Evolutionary conservation across 371 early-diverging fungal species (phyloP).

Genomic region (Syncephalis fuscata): DNA sequence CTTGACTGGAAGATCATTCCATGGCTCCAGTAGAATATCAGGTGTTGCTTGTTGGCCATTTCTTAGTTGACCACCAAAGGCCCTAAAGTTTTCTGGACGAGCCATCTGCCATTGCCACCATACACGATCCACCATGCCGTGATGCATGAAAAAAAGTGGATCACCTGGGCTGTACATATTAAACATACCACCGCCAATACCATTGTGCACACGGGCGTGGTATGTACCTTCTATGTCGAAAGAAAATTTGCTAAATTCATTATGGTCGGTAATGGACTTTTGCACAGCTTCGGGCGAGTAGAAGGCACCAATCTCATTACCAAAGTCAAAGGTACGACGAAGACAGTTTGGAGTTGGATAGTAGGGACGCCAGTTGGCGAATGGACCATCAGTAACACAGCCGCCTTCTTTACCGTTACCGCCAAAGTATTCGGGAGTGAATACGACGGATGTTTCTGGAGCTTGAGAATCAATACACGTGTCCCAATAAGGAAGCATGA

Average conservation of each 20-base stretch:
- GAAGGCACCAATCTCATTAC: neutral
- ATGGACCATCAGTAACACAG: neutral
- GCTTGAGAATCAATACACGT: conserved; percentile 16
- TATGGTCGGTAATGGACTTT: neutral
- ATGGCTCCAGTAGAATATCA: no score
- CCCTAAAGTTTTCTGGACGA: no score
- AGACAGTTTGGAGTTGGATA: neutral
- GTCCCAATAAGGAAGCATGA: conserved; percentile 16
- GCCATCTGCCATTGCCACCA: neutral
- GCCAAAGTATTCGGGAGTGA: conserved; percentile 7
- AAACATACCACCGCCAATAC: conserved; percentile 2
- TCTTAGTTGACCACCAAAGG: no score
- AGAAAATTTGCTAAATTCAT: neutral
- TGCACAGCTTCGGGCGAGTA: neutral
- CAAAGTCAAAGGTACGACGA: neutral
- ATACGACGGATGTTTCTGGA: conserved; percentile 6
- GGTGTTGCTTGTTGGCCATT: no score
- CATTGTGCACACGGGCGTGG: conserved; percentile 4
- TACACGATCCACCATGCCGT: neutral
- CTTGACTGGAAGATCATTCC: no score
- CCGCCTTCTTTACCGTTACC: conserved; percentile 7
- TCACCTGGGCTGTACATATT: conserved; percentile 1
- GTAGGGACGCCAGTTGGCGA: neutral
- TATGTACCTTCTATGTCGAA: conserved; percentile 1
- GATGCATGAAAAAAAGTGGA: conserved; percentile 1